Base-by-base conservation (phyloP, 1,284 basidiomycete genomes). In the Marasmius tenuissimus region DNA sequence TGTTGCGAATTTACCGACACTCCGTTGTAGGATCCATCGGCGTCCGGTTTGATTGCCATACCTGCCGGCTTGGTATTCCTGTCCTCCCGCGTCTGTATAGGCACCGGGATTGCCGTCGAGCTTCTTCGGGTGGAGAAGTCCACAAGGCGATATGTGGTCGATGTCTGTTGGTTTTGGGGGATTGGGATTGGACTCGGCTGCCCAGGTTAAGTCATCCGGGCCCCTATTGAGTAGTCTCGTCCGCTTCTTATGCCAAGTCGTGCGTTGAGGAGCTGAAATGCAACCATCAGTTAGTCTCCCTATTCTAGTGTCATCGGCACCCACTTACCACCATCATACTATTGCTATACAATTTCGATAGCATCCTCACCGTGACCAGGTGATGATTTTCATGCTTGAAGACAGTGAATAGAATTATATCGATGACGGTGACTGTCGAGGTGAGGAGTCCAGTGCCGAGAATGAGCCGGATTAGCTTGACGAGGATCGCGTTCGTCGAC, bases 321-420 rank as follows among this genome's bases (percentile, higher is more conserved):
- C 16, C 16, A 58, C 57, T 22, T 5, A 66, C 65, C 52, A 61
- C 50, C 40, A 66, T 16, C 8, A 66, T 58, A 49, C 59, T 59
- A 57, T 64, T 66, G 22, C 59, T 61, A 54, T 66, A 66, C 1
- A 65, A 49, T 47, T 66, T 66, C 0, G 63, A 64, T 3, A 66
- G 57, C 57, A 51, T 45, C 48, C 61, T 64, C 35, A 60, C 62
- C 12, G 56, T 33, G 4, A 37, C 59, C 4, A 66, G 38, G 42
- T 66, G 63, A 34, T 59, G 65, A 61, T 65, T 66, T 51, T 57
- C 61, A 12, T 61, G 63, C 11, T 61, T 49, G 38, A 52, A 62
- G 12, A 20, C 50, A 18, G 61, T 38, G 37, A 59, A 66, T 7
- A 66, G 38, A 5, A 18, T 27, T 4, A 66, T 20, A 57, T 63